Conservation (phyloP, 345 rosid genomes). For the Gynandropsis gynandra region DNA sequence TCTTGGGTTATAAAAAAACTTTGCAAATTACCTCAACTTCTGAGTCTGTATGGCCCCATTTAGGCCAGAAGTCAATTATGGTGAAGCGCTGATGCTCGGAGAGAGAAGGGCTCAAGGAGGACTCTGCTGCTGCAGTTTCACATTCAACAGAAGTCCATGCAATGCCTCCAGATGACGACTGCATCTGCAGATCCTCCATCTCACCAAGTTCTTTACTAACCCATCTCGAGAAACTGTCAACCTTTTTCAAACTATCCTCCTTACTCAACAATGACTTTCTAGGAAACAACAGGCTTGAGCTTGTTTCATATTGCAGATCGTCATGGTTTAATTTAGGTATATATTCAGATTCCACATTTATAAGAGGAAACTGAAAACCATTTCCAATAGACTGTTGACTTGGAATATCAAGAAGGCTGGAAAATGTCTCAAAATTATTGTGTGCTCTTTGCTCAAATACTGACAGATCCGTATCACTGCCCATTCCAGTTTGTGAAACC, state of each 20-base stretch:
- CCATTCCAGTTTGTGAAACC: conserved; percentile 35
- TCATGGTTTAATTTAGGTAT: conserved; percentile 23
- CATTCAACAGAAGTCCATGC: conserved; percentile 67
- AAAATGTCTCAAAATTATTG: conserved; percentile 31
- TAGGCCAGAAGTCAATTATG: conserved; percentile 69
- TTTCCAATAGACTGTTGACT: conserved; percentile 29
- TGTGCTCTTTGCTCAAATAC: conserved; percentile 44
- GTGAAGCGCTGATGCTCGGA: conserved; percentile 85
- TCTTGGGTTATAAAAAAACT: not conserved
- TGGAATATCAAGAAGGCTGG: conserved; percentile 31
- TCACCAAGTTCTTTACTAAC: conserved; percentile 68
- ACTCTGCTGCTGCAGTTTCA: conserved; percentile 51
- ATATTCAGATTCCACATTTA: conserved; percentile 31
- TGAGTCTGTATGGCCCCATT: conserved; percentile 53
- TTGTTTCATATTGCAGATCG: conserved; percentile 30
- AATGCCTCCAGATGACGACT: conserved; percentile 51
- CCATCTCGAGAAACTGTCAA: conserved; percentile 92
- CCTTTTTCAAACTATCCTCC: conserved; percentile 69
- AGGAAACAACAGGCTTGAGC: conserved; percentile 24
- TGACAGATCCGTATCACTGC: conserved; percentile 35
- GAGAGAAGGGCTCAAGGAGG: conserved; percentile 73
- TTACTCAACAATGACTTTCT: conserved; percentile 47
- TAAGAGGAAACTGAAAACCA: conserved; percentile 27
- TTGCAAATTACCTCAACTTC: conserved; percentile 55
- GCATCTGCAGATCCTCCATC: conserved; percentile 68